Conservation (phyloP, 179 eudicot species). For the Beta lomatogona region DNA sequence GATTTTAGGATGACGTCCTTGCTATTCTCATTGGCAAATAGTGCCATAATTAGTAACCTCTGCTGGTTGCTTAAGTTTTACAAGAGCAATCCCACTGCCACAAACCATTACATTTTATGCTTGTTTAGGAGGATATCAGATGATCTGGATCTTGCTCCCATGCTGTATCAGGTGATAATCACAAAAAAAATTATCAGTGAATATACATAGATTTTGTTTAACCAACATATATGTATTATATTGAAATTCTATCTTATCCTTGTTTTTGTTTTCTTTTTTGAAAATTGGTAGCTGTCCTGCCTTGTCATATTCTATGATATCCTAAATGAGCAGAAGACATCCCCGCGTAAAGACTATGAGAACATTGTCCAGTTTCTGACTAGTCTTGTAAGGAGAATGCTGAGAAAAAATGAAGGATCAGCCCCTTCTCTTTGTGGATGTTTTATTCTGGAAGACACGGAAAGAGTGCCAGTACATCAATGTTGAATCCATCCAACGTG, state of each 20-base stretch:
- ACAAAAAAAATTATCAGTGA: not conserved
- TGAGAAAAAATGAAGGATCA: constrained; percentile 83
- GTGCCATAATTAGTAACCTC: constrained; percentile 54
- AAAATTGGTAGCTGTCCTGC: constrained; percentile 68
- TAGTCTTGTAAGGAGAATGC: constrained; percentile 84
- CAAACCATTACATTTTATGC: constrained; percentile 79
- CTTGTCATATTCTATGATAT: constrained; percentile 71
- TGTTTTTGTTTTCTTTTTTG: constrained; percentile 14
- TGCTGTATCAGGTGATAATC: constrained; percentile 89
- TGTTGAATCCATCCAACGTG: constrained; percentile 64
- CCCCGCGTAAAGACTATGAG: constrained; percentile 72
- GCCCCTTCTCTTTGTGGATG: constrained; percentile 93
- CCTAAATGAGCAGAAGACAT: constrained; percentile 79
- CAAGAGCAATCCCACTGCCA: constrained; percentile 72
- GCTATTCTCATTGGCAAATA: constrained; percentile 72
- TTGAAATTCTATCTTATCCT: constrained; percentile 24
- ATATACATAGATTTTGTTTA: not conserved
- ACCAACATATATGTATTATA: not conserved
- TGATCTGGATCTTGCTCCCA: constrained; percentile 93
- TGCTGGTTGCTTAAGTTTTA: constrained; percentile 95
- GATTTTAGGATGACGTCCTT: constrained; percentile 77
- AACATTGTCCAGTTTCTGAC: constrained; percentile 72
- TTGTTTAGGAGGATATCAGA: constrained; percentile 79
- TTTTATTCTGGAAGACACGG: constrained; percentile 84
- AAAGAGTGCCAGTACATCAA: constrained; percentile 86